Conservation (phyloP, 768 basidiomycete genomes). For the Boletus coccyginus region DNA sequence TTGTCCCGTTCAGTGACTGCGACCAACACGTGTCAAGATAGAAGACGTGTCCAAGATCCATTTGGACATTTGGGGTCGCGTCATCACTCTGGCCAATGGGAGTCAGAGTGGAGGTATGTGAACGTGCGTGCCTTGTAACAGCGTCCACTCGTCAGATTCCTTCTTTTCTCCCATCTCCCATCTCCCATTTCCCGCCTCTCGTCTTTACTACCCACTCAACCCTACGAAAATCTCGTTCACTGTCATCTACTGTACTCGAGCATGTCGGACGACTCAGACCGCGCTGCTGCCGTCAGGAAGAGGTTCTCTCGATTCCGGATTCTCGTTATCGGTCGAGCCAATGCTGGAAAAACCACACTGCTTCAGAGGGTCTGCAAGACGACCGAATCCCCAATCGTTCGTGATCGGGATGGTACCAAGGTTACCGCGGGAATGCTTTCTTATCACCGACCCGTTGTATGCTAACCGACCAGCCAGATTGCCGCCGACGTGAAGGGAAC, state of each 20-base stretch:
- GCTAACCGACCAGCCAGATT: no score
- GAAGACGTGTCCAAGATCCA: no score
- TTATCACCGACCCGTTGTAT: neutral
- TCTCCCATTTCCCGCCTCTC: no score
- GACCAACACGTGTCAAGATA: no score
- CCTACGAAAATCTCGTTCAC: neutral
- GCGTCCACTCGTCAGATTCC: no score
- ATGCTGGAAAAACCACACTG: slow-evolving; percentile 42
- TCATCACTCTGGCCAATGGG: no score
- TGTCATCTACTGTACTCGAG: neutral
- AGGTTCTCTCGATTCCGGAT: slow-evolving; percentile 32
- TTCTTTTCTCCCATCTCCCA: neutral
- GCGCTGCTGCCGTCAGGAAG: neutral
- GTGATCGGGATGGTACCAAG: slow-evolving; percentile 14
- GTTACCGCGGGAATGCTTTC: slow-evolving; percentile 4
- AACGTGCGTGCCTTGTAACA: no score
- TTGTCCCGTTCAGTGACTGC: no score
- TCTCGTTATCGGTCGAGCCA: slow-evolving; percentile 39
- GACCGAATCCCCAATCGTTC: slow-evolving; percentile 31
- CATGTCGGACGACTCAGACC: slow-evolving; percentile 1
- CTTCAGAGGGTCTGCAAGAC: slow-evolving; percentile 38
- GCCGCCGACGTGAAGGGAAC: neutral
- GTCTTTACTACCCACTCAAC: no score
- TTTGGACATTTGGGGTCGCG: no score
- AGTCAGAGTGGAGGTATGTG: no score